phyloP scores from a whole-genome alignment of 2,329 filamentous ascomycete species.

The Alternaria solani region DNA sequence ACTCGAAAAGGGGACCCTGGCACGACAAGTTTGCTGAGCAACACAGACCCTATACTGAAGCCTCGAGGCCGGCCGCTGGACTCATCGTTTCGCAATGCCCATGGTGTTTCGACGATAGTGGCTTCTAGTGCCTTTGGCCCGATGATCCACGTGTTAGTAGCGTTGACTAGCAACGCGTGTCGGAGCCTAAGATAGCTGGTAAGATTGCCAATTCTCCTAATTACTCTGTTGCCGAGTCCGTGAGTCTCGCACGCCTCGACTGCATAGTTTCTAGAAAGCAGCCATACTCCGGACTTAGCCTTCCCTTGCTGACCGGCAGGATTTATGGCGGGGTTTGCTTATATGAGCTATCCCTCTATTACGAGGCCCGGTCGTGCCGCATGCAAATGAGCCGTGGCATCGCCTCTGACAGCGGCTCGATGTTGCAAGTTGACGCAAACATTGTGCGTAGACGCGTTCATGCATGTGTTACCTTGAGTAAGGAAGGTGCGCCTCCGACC shows the following conservation, averaged over 20 bases:
- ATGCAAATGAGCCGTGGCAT: conserved; percentile 27
- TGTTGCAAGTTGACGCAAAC: conserved; percentile 34
- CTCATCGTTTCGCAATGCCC: conserved; percentile 26
- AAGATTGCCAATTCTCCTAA: conserved; percentile 35
- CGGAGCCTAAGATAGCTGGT: conserved; percentile 22
- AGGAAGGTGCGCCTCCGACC: conserved; percentile 23
- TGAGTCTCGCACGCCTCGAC: conserved; percentile 23
- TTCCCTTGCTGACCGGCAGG: conserved; percentile 38
- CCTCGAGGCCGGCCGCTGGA: conserved; percentile 24
- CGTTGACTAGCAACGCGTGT: conserved; percentile 19
- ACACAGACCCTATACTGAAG: conserved; percentile 32
- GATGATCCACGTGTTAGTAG: conserved; percentile 20
- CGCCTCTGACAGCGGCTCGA: conserved; percentile 31
- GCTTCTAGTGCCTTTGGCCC: conserved; percentile 16
- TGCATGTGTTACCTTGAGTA: conserved; percentile 28
- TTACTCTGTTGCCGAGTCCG: conserved; percentile 16
- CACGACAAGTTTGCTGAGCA: conserved; percentile 38
- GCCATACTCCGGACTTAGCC: conserved; percentile 26
- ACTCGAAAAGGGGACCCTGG: conserved; percentile 36
- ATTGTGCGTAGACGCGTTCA: conserved; percentile 21
- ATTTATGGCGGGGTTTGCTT: conserved; percentile 45
- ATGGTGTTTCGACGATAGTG: conserved; percentile 18
- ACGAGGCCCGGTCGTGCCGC: conserved; percentile 34
- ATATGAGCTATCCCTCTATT: conserved; percentile 27
- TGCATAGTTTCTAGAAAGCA: conserved; percentile 34